Base-by-base conservation (phyloP, 345 rosid species). In the Gossypium longicalyx region DNA sequence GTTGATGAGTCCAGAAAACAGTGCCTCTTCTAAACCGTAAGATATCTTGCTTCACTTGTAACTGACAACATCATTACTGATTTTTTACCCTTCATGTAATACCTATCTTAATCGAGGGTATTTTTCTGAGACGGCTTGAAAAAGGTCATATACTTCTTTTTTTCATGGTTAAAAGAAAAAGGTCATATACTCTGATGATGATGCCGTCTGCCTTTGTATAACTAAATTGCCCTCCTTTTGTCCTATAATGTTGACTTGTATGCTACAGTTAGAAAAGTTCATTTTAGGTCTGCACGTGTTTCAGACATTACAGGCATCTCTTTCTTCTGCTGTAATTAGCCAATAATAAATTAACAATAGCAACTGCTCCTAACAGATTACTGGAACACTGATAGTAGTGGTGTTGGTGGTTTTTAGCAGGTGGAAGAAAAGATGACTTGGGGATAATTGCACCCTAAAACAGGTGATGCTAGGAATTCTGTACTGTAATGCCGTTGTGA, bases 11-110 rank as follows among this genome's bases (percentile, higher is more conserved):
- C 77, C 81, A 51, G 60, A 49, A 9, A 61, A 45, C 61, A 68
- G 48, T 25, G 29, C 80, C 8, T 73, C 74, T 73, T 73, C 85
- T 54, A 84, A 77, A 73, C 77, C 23, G 88, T 87, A 83, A 85
- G 87, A 67, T 76, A 51, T 23, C 72, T 73, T 54, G 47, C 67
- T 76, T 75, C 45, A 63, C 48, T 56, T 9, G 44, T 16, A 29
- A 47, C 22, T 76, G 11, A 20, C 22, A n/a, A 15, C 43, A 58
- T 45, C 3, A 6, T 15, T 15, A 23, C 20, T 68, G 72, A 4
- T 3, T 45, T 45, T 22, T 67, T 19, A 47, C 38, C 56, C 49
- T 12, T 23, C 2, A 7, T 12, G 11, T 41, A 9, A 9, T 5
- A 45, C 52, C 3, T 3, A 41, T 63, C 1, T 17, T 64, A 64